Conservation (phyloP, 2,329 filamentous ascomycete species). For the Penicillium sp. region DNA sequence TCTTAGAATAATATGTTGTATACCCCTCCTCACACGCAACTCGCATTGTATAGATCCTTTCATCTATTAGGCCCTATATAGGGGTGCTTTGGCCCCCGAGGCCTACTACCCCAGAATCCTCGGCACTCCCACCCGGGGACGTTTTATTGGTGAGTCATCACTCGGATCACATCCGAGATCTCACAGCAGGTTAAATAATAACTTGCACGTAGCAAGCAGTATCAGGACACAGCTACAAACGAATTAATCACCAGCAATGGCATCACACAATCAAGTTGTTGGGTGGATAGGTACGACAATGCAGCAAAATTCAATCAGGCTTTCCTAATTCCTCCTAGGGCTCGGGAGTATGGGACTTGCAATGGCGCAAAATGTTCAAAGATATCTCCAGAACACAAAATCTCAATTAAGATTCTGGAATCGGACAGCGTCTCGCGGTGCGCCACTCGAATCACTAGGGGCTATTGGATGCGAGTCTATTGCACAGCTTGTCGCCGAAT, state of each 20-base stretch:
- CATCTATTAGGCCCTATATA: background rate
- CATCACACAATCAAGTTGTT: background rate
- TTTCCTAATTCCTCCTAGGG: background rate
- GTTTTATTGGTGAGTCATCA: slow-evolving; percentile 5
- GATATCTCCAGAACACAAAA: background rate
- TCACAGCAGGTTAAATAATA: background rate
- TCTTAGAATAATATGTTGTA: background rate
- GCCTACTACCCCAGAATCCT: background rate
- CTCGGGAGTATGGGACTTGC: slow-evolving; percentile 16
- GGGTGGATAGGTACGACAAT: slow-evolving; percentile 11
- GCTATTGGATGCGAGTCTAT: slow-evolving; percentile 8
- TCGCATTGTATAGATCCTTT: background rate
- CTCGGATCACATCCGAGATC: slow-evolving; percentile 5
- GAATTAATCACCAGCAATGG: background rate
- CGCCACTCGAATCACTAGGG: background rate
- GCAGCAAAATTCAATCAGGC: background rate
- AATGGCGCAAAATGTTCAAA: slow-evolving; percentile 13
- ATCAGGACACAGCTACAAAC: background rate
- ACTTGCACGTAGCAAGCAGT: background rate
- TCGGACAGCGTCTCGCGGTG: slow-evolving; percentile 10
- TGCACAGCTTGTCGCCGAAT: slow-evolving; percentile 2
- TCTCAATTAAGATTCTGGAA: slow-evolving; percentile 10
- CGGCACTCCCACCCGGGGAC: background rate
- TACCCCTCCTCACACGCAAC: background rate
- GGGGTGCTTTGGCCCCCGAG: background rate